Conservation (phyloP, 1,284 basidiomycete genomes). For the Kalmanozyma brasiliensis region DNA sequence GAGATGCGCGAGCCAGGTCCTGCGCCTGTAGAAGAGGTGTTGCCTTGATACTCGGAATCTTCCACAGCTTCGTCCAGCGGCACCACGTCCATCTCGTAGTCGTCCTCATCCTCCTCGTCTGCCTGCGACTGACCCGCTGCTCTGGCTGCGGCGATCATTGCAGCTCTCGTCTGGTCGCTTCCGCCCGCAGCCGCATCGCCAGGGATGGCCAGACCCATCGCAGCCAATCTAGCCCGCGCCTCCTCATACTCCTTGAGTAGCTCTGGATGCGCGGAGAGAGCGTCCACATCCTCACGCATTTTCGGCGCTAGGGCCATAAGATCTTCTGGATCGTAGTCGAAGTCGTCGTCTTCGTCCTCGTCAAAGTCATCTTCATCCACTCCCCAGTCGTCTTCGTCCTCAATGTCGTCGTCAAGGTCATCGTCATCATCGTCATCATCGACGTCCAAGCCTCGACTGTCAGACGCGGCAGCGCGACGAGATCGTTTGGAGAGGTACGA, state of each 20-base stretch:
- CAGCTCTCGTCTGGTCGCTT: neutral
- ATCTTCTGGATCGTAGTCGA: slow-evolving; percentile 62
- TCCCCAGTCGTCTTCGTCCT: slow-evolving; percentile 76
- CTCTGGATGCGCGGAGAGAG: slow-evolving; percentile 43
- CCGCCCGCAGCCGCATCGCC: neutral
- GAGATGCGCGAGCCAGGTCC: slow-evolving; percentile 34
- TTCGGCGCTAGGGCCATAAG: slow-evolving; percentile 53
- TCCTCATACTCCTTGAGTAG: slow-evolving; percentile 59
- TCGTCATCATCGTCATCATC: slow-evolving; percentile 19
- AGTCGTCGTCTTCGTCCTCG: slow-evolving; percentile 57
- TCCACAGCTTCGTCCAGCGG: slow-evolving; percentile 49
- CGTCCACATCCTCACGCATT: slow-evolving; percentile 42
- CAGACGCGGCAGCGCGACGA: slow-evolving; percentile 15
- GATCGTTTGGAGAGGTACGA: slow-evolving; percentile 30
- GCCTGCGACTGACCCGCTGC: slow-evolving; percentile 1
- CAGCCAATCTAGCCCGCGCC: slow-evolving; percentile 53
- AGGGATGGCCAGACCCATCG: slow-evolving; percentile 29
- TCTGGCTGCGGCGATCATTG: slow-evolving; percentile 13
- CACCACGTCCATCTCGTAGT: slow-evolving; percentile 47
- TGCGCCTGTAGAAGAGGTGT: slow-evolving; percentile 18
- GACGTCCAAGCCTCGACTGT: slow-evolving; percentile 74
- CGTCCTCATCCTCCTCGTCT: slow-evolving; percentile 31
- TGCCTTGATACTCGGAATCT: slow-evolving; percentile 38
- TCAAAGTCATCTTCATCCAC: slow-evolving; percentile 67
- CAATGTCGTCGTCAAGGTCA: slow-evolving; percentile 12